Evolutionary conservation across 1,139 yeast species (phyloP).

Genomic region (Geotrichum candidum): DNA sequence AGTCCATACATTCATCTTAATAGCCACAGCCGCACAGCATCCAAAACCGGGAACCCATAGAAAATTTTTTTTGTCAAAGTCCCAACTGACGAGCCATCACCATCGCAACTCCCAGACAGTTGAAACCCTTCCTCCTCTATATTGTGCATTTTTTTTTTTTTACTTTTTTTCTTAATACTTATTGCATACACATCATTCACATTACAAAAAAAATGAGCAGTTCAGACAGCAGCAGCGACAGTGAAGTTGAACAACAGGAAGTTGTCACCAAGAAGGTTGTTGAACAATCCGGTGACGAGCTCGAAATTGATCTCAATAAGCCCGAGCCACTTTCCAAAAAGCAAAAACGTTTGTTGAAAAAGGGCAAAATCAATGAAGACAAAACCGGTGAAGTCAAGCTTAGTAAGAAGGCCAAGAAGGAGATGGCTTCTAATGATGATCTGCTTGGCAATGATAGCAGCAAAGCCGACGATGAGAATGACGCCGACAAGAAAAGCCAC

Average conservation of each 20-base stretch:
- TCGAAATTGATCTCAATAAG: conserved; percentile 72
- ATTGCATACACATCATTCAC: not conserved
- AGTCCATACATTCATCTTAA: too few species aligned
- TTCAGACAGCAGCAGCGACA: conserved; percentile 9
- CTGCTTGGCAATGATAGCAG: conserved; percentile 15
- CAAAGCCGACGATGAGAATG: conserved; percentile 21
- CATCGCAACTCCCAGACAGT: not conserved
- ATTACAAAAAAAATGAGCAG: not conserved
- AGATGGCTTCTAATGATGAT: conserved; percentile 20
- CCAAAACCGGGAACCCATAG: not conserved
- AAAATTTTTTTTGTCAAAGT: not conserved
- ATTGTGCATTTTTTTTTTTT: not conserved
- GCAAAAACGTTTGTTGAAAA: conserved; percentile 79
- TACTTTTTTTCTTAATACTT: not conserved
- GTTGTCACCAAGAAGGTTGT: conserved; percentile 3
- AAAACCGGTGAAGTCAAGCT: conserved; percentile 26
- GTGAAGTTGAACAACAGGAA: conserved; percentile 5
- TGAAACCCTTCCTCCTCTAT: not conserved
- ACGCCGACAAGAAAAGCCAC: conserved; percentile 31
- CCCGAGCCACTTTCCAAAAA: conserved; percentile 86
- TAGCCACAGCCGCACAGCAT: not conserved
- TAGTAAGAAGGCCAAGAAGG: conserved; percentile 20
- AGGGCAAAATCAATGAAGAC: conserved; percentile 39
- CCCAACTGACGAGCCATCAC: not conserved
- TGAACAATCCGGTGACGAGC: conserved; percentile 39